Evolutionary conservation across 2,329 filamentous ascomycete species (phyloP).

Genomic region (Aureobasidium melanogenum): DNA sequence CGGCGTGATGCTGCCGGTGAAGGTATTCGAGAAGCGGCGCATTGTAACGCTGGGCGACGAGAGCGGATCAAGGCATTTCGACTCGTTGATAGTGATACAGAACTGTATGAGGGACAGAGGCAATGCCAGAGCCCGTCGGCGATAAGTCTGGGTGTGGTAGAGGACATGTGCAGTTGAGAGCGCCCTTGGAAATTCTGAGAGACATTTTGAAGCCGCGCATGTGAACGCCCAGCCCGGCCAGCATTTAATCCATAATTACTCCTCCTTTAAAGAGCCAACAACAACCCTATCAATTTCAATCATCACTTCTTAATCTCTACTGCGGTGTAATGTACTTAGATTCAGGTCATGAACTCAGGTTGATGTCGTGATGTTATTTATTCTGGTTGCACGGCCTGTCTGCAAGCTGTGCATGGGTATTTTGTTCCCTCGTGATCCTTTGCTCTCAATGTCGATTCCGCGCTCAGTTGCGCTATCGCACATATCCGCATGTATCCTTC

Average conservation of each 20-base stretch:
- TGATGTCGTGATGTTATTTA: neutral
- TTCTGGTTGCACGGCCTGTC: neutral
- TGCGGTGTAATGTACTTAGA: neutral
- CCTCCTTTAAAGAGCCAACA: too few species aligned
- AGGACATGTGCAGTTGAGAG: constrained; percentile 19
- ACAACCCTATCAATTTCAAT: too few species aligned
- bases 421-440: neutral
- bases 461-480: neutral
- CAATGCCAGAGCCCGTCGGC: constrained; percentile 56
- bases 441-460: neutral
- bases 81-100: neutral
- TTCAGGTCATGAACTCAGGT: neutral
- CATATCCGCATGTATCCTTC: neutral
- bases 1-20: constrained; percentile 4
- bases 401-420: constrained; percentile 1
- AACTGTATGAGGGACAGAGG: constrained; percentile 46
- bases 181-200: neutral
- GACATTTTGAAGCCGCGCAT: constrained; percentile 1
- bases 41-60: constrained; percentile 14
- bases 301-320: neutral
- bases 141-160: constrained; percentile 26
- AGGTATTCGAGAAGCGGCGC: neutral
- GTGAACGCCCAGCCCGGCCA: neutral
- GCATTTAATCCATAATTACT: too few species aligned
- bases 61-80: constrained; percentile 10